These are phyloP conservation scores for Penicillium sp. DNA, from an alignment of 2,329 filamentous ascomycete species.

Conservation along the genomic window DNA sequence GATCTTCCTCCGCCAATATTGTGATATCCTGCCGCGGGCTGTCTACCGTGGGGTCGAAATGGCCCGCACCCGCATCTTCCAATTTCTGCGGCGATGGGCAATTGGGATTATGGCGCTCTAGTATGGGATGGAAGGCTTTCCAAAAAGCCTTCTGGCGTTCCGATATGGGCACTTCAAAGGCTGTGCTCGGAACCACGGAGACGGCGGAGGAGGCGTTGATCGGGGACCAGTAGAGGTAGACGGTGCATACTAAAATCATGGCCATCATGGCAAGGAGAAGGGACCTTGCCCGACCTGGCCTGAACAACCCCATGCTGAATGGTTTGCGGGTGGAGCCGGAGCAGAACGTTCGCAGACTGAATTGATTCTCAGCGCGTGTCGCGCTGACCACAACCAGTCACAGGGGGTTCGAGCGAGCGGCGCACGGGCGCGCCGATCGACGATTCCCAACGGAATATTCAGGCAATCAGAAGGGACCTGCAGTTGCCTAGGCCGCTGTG, in stretches of 20 bases:
- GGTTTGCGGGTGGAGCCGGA: not conserved
- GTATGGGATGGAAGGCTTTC: constrained; percentile 36
- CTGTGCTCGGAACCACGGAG: constrained; percentile 33
- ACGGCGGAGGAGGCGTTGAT: constrained; percentile 29
- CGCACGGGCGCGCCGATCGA: constrained; percentile 23
- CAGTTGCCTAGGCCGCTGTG: not conserved
- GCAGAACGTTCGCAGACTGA: not conserved
- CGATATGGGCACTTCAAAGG: constrained; percentile 35
- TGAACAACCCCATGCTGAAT: constrained; percentile 26
- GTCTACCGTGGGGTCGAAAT: constrained; percentile 32
- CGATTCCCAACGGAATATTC: not conserved
- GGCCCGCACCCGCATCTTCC: constrained; percentile 22
- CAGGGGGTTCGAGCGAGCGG: constrained; percentile 13
- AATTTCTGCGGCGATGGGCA: constrained; percentile 30
- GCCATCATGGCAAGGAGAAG: constrained; percentile 30
- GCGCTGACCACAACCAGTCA: not conserved
- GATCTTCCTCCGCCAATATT: constrained; percentile 33
- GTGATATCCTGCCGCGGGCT: constrained; percentile 39
- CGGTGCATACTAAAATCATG: constrained; percentile 33
- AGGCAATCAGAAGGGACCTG: not conserved
- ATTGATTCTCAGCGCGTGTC: constrained; percentile 4
- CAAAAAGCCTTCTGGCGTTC: constrained; percentile 41
- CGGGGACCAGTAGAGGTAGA: constrained; percentile 40
- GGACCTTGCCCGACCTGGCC: constrained; percentile 30
- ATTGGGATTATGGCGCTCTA: constrained; percentile 34